Percentiles rank a stretch among this genome's conserved stretches.
Evolutionary conservation across 352 stramenopile species (phyloP).

Genomic region (Elongisporangium prolatum): DNA sequence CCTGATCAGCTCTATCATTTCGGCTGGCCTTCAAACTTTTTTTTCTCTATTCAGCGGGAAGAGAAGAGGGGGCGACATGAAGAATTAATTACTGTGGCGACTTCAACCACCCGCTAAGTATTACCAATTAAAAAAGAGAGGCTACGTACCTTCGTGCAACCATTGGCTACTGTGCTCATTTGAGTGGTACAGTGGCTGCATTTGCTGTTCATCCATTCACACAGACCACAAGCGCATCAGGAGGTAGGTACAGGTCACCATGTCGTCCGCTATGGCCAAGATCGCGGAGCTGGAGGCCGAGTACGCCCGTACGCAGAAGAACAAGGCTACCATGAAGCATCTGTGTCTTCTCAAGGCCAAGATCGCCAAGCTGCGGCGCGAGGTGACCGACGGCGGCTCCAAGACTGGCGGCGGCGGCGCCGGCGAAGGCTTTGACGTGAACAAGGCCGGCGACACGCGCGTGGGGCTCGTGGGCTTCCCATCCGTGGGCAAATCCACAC

Average conservation of each 20-base stretch:
- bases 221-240: background rate
- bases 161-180: background rate
- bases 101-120: background rate
- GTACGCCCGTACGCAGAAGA: slow-evolving; percentile 99
- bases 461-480: slow-evolving; percentile 98
- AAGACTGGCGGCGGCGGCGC: slow-evolving; percentile 59
- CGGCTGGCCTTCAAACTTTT: background rate
- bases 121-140: background rate
- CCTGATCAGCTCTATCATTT: background rate
- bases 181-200: background rate
- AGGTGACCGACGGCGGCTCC: slow-evolving; percentile 85
- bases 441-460: slow-evolving; percentile 95
- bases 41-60: too few species aligned
- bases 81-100: background rate
- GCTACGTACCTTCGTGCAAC: background rate
- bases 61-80: background rate
- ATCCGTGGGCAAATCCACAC: slow-evolving; percentile 97
- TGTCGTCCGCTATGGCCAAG: slow-evolving; percentile 65
- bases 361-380: slow-evolving; percentile 94
- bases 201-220: background rate
- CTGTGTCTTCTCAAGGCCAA: slow-evolving; percentile 97
- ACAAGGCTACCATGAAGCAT: slow-evolving; percentile 99
- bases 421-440: slow-evolving; percentile 89
- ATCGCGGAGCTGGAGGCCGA: slow-evolving; percentile 87
- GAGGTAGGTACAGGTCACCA: slow-evolving; percentile 18